Conservation (phyloP, 768 basidiomycete species). For the Russula foetens region DNA sequence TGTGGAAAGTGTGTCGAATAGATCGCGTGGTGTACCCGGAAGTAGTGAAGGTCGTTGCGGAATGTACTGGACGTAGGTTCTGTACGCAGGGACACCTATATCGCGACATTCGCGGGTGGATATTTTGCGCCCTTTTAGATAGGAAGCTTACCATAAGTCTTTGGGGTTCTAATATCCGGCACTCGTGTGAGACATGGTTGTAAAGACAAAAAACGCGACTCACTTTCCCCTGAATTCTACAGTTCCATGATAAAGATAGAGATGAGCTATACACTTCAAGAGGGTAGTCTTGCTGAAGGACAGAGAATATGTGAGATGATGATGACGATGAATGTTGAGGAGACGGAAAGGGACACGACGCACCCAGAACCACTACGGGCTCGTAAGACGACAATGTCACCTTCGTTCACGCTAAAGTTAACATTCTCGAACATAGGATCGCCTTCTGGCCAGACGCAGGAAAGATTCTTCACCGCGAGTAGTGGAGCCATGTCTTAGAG, state of each 20-base stretch:
- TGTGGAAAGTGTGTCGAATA: slow-evolving; percentile 47
- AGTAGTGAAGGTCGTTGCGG: slow-evolving; percentile 87
- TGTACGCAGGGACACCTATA: slow-evolving; percentile 66
- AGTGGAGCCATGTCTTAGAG: slow-evolving; percentile 24
- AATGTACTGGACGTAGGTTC: slow-evolving; percentile 76
- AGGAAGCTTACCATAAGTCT: slow-evolving; percentile 35
- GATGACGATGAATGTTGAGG: not conserved
- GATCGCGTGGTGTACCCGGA: slow-evolving; percentile 69
- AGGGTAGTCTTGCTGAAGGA: slow-evolving; percentile 55
- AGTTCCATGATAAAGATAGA: slow-evolving; percentile 61
- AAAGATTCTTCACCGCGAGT: slow-evolving; percentile 46
- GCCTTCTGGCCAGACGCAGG: slow-evolving; percentile 40
- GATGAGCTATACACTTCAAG: slow-evolving; percentile 76
- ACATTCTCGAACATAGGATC: slow-evolving; percentile 52
- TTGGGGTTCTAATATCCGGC: slow-evolving; percentile 36
- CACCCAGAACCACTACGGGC: slow-evolving; percentile 76
- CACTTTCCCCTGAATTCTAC: slow-evolving; percentile 62
- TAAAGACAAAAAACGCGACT: slow-evolving; percentile 21
- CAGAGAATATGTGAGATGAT: too few relatives aligned
- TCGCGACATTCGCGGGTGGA: not conserved
- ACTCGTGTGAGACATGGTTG: not conserved
- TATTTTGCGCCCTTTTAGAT: not conserved
- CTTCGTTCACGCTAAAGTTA: slow-evolving; percentile 53
- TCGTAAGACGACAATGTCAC: slow-evolving; percentile 70
- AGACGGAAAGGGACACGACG: slow-evolving; percentile 7